A percentile compares a stretch with the other conserved stretches of the same genome.
Conservation (phyloP, 176 grass and related monocot species). For the Aegilops longissima region DNA sequence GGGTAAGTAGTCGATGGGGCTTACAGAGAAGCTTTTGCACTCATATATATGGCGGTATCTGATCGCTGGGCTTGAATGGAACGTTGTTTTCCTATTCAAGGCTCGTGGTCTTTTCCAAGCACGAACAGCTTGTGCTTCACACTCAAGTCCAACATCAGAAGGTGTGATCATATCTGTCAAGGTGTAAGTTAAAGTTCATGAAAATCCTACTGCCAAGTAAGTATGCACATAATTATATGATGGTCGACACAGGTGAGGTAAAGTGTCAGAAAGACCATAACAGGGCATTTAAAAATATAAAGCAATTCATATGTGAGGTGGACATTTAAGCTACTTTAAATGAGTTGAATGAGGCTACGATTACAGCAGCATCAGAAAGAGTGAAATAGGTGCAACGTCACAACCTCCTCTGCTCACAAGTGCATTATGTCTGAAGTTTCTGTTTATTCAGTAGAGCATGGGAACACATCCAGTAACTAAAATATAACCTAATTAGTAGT, state of each 20-base stretch:
- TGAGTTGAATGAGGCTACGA: background rate
- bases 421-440: background rate
- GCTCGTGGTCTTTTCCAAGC: conserved; percentile 35
- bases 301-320: background rate
- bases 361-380: background rate
- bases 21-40: conserved; percentile 63
- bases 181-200: background rate
- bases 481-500: background rate
- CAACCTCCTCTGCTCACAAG: background rate
- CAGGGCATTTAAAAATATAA: background rate
- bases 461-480: background rate
- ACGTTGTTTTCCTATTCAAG: conserved; percentile 36
- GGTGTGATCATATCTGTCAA: conserved; percentile 52
- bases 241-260: background rate
- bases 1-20: background rate
- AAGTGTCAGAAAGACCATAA: background rate
- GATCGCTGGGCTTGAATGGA: conserved; percentile 54
- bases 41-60: conserved; percentile 71
- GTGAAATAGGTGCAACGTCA: background rate
- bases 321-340: background rate
- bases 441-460: background rate
- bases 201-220: background rate
- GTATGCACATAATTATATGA: background rate
- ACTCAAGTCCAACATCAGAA: conserved; percentile 62
- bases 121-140: conserved; percentile 48